Percentiles rank a stretch among this genome's conserved stretches.
Evolutionary conservation across 768 basidiomycete genomes (phyloP).

Genomic region (Pisolithus marmoratus): DNA sequence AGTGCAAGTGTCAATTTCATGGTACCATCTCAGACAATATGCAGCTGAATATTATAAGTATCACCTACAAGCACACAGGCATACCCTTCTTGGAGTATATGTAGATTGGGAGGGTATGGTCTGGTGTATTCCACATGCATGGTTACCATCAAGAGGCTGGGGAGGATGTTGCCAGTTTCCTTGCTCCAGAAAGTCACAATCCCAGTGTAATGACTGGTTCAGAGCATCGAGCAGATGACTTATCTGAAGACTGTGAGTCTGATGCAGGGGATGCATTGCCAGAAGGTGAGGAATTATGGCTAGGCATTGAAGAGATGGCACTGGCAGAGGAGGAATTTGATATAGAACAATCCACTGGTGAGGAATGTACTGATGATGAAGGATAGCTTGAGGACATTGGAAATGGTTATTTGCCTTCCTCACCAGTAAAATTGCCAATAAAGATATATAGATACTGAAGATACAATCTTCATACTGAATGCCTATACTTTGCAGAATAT

Average conservation of each 20-base stretch:
- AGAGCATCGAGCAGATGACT: neutral
- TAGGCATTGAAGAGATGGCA: neutral
- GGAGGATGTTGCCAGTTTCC: neutral
- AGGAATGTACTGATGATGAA: neutral
- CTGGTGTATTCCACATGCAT: neutral
- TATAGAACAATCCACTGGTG: neutral
- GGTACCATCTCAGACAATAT: too few species aligned
- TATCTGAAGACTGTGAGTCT: neutral
- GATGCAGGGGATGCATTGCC: neutral
- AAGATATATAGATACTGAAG: too few species aligned
- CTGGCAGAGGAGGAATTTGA: neutral
- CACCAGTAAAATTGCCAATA: too few species aligned
- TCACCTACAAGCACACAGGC: neutral
- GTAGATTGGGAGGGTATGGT: neutral
- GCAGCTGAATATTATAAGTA: neutral
- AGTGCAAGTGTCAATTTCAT: too few species aligned
- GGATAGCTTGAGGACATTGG: too few species aligned
- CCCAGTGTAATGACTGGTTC: too few species aligned
- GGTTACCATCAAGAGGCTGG: neutral
- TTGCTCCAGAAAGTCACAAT: neutral
- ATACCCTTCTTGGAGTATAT: neutral
- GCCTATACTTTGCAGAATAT: too few species aligned
- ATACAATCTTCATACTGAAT: too few species aligned
- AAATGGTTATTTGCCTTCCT: too few species aligned
- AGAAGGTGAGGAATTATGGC: constrained; percentile 3